Percentiles rank a stretch among this genome's conserved stretches.
Evolutionary conservation across 2,329 filamentous ascomycete species (phyloP).

Genomic region (Magnaporthiopsis rhizophila): DNA sequence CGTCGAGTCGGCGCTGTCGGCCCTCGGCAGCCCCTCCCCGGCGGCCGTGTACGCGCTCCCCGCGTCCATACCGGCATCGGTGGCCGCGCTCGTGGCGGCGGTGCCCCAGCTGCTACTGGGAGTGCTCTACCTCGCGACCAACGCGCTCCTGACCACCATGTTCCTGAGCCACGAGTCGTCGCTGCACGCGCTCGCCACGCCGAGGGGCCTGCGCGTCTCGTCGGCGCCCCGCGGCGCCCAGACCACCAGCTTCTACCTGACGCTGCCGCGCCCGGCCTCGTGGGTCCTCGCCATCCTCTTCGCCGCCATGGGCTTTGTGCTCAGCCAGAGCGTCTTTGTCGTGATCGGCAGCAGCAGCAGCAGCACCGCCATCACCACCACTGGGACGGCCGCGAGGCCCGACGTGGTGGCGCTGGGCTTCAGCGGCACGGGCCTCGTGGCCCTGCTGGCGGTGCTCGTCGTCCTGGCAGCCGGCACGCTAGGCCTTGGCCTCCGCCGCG

Average conservation of each 20-base stretch:
- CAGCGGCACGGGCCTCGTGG: slow-evolving; percentile 33
- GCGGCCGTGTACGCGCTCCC: slow-evolving; percentile 24
- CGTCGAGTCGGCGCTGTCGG: slow-evolving; percentile 30
- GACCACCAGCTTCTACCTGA: slow-evolving; percentile 39
- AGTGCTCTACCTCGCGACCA: slow-evolving; percentile 37
- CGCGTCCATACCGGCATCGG: slow-evolving; percentile 16
- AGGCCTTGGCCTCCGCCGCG: slow-evolving; percentile 31
- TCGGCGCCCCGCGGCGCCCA: slow-evolving; percentile 34
- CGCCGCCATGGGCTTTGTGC: slow-evolving; percentile 33
- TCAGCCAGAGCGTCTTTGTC: slow-evolving; percentile 36
- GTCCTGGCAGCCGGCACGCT: slow-evolving; percentile 25
- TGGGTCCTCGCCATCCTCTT: slow-evolving; percentile 37
- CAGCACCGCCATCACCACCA: slow-evolving; percentile 10
- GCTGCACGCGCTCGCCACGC: slow-evolving; percentile 28
- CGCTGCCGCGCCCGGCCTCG: slow-evolving; percentile 37
- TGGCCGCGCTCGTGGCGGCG: slow-evolving; percentile 30
- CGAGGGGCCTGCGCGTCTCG: slow-evolving; percentile 35
- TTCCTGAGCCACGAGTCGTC: slow-evolving; percentile 43
- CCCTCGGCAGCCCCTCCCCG: slow-evolving; percentile 29
- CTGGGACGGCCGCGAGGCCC: slow-evolving; percentile 11
- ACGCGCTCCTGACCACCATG: slow-evolving; percentile 38
- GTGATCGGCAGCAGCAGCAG: slow-evolving; percentile 13
- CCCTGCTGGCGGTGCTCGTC: slow-evolving; percentile 32
- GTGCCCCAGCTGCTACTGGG: slow-evolving; percentile 42
- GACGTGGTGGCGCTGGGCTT: slow-evolving; percentile 29